These are phyloP conservation scores for Apiotrichum veenhuisii DNA, from an alignment of 1,284 basidiomycete species.

Conservation along the genomic window DNA sequence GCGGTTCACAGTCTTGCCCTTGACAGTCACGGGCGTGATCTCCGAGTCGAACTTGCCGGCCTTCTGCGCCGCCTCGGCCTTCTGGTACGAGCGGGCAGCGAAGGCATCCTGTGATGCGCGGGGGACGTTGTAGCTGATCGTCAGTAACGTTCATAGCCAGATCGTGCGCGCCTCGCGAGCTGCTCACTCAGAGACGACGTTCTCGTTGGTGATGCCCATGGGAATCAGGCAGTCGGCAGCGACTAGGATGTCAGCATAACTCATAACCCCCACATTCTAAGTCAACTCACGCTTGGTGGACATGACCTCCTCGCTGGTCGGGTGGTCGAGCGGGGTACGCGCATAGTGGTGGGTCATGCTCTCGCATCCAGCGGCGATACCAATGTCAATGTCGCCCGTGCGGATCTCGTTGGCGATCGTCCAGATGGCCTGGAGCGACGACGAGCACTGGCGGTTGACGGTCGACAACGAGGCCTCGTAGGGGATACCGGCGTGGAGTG, in stretches of 20 bases:
- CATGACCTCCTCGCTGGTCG: slow-evolving; percentile 76
- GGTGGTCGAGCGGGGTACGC: slow-evolving; percentile 64
- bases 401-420: slow-evolving; percentile 74
- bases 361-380: slow-evolving; percentile 78
- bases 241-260: slow-evolving; percentile 55
- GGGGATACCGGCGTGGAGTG: slow-evolving; percentile 15
- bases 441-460: slow-evolving; percentile 88
- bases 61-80: slow-evolving; percentile 75
- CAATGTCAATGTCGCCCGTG: slow-evolving; percentile 76
- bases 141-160: slow-evolving; percentile 52
- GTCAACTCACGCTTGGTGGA: slow-evolving; percentile 60
- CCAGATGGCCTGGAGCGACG: slow-evolving; percentile 65
- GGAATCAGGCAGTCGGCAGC: slow-evolving; percentile 85
- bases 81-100: slow-evolving; percentile 72
- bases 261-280: slow-evolving; percentile 53
- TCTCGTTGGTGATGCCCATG: slow-evolving; percentile 93
- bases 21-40: slow-evolving; percentile 73
- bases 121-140: slow-evolving; percentile 57
- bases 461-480: slow-evolving; percentile 64
- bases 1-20: slow-evolving; percentile 58
- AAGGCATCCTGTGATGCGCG: slow-evolving; percentile 78
- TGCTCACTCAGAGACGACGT: slow-evolving; percentile 58
- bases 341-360: slow-evolving; percentile 74
- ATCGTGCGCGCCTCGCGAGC: too few species aligned
- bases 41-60: slow-evolving; percentile 82